Base-by-base conservation (phyloP, 805 yeast species). In the Cyberlindnera amylophila region DNA sequence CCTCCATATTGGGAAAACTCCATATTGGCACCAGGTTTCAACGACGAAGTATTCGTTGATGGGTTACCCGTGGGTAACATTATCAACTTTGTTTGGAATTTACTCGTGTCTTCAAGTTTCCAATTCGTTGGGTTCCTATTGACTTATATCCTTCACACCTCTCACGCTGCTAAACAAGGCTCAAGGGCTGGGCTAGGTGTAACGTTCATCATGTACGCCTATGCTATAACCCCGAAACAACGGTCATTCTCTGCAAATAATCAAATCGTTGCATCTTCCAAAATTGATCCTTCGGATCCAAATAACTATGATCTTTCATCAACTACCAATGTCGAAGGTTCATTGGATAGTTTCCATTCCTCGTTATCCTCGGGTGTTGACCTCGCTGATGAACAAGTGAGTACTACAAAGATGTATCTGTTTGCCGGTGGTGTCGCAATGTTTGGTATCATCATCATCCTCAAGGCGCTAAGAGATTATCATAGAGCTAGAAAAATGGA, bases 1-100 rank as follows among this genome's bases (percentile, higher is more conserved):
- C 99, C 99, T 0, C 96, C 96, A 31, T 93, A 93, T 64, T 93
- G 97, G 95, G 99, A 93, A 63, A 79, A 90, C 7, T 78, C 93
- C 0, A 79, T 87, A 32, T 73, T 89, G 58, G 77, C 87, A 5
- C 86, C 95, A 5, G 88, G 82, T 8, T 68, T 70, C 62, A 72
- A 70, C 28, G 97, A 93, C 58, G 98, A 91, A 62, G 82, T 93
- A 15, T 87, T 87, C 63, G 88, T 93, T 26, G 96, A 91, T 52
- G 98, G 97, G 0, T 69, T 93, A 51, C 98, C 99, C 0, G 98
- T 91, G 24, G 99, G 99, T 2, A 85, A 85, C 56, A 61, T 86
- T n/a, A 79, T 95, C 29, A 87, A 86, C 57, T 82, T 90, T 55
- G 64, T 86, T 5, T 91, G 99, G 98, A 91, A 90, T 64, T 72